phyloP scores from a whole-genome alignment of 1,139 yeast genomes.

The Scheffersomyces illinoinensis region DNA sequence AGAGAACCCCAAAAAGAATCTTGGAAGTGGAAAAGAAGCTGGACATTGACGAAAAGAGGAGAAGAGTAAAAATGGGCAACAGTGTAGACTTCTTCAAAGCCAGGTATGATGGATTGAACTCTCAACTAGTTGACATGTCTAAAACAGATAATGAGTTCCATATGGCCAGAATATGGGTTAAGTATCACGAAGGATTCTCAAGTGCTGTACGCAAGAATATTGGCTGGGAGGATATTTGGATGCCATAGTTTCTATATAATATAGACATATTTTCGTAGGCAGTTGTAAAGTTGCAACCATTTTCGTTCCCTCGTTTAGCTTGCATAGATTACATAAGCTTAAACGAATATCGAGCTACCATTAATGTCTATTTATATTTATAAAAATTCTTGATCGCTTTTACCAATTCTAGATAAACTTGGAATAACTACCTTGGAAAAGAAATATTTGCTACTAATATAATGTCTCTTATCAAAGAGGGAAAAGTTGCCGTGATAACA shows the following conservation, averaged over 20 bases:
- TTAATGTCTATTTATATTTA: too few relatives aligned
- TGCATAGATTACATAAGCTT: not conserved
- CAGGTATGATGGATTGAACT: constrained; percentile 35
- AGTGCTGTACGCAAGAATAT: constrained; percentile 89
- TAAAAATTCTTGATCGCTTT: too few relatives aligned
- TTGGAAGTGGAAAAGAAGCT: constrained; percentile 21
- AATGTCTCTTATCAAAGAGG: constrained; percentile 18
- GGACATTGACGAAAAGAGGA: constrained; percentile 21
- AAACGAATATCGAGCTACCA: not conserved
- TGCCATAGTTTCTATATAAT: constrained; percentile 8
- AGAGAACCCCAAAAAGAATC: constrained; percentile 10
- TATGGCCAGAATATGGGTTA: constrained; percentile 73
- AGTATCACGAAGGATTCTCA: constrained; percentile 90
- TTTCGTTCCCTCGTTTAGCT: too few relatives aligned
- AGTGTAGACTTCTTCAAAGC: constrained; percentile 44
- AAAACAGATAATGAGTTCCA: constrained; percentile 3
- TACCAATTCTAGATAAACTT: too few relatives aligned
- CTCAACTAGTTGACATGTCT: constrained; percentile 17
- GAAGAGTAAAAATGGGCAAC: constrained; percentile 22
- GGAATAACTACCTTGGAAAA: not conserved
- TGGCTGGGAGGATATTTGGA: constrained; percentile 76
- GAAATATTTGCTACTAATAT: not conserved
- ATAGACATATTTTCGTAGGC: too few relatives aligned
- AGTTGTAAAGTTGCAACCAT: too few relatives aligned
- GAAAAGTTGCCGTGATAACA: constrained; percentile 44